Conservation (phyloP, 495 filamentous ascomycete genomes). For the Xylaria sp. region DNA sequence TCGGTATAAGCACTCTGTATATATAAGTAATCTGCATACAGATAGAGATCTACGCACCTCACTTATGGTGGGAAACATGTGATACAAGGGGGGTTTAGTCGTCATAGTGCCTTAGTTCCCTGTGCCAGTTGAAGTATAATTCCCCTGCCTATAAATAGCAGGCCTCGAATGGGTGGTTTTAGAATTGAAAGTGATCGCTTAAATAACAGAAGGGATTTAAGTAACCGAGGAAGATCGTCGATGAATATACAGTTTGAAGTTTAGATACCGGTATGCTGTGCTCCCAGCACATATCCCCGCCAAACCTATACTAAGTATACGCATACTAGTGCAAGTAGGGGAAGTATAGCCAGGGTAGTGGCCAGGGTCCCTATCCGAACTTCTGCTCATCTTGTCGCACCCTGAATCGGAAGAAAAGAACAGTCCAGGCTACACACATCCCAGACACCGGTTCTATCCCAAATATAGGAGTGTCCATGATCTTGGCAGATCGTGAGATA, state of each 20-base stretch:
- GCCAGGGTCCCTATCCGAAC: conserved; percentile 13
- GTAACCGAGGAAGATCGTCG: not conserved
- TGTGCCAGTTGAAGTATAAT: not conserved
- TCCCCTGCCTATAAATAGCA: not conserved
- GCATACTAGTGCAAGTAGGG: not conserved
- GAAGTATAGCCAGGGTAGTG: not conserved
- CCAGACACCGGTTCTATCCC: not conserved
- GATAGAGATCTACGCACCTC: not conserved
- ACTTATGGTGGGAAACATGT: not conserved
- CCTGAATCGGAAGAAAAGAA: conserved; percentile 3
- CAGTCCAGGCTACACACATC: conserved; percentile 3
- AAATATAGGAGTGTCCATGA: conserved; percentile 2
- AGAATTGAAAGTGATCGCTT: not conserved
- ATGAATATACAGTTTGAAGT: conserved; percentile 7
- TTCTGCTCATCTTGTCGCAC: conserved; percentile 9
- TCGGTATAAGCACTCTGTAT: conserved; percentile 6
- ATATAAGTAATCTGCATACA: not conserved
- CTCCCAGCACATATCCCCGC: not conserved
- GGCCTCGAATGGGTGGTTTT: not conserved
- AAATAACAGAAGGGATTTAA: not conserved
- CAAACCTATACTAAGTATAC: not conserved
- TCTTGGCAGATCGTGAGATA: conserved; percentile 3
- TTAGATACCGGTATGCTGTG: not conserved
- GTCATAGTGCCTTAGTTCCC: not conserved
- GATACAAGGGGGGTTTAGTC: conserved; percentile 6